Conservation (phyloP, 805 yeast species). For the Spathaspora hagerdaliae region DNA sequence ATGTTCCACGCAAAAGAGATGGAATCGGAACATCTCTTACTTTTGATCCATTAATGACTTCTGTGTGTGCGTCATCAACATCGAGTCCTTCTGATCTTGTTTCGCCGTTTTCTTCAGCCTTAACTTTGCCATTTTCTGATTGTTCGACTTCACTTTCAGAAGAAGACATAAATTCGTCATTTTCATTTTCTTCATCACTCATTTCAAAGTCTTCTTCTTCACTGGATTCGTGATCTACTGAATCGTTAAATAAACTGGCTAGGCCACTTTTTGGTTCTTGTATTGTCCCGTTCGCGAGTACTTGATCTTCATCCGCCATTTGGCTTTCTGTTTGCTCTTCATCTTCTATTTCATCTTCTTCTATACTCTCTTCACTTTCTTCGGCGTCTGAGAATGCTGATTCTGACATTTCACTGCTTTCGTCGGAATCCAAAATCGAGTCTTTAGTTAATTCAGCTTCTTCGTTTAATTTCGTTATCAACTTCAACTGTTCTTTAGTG, state of each 20-base stretch:
- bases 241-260: slow-evolving; percentile 9
- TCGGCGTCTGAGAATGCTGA: slow-evolving; percentile 4
- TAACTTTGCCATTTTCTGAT: slow-evolving; percentile 7
- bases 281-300: neutral
- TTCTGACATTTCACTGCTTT: slow-evolving; percentile 1
- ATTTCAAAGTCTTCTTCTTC: slow-evolving; percentile 8
- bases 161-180: slow-evolving; percentile 5
- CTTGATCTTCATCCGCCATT: neutral
- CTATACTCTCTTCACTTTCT: neutral
- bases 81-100: slow-evolving; percentile 3
- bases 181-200: slow-evolving; percentile 5
- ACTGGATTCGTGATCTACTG: slow-evolving; percentile 12
- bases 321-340: neutral
- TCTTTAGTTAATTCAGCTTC: slow-evolving; percentile 7
- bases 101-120: slow-evolving; percentile 14
- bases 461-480: slow-evolving; percentile 20
- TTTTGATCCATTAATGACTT: slow-evolving; percentile 38
- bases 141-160: slow-evolving; percentile 3
- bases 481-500: slow-evolving; percentile 27
- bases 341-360: slow-evolving; percentile 1
- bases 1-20: slow-evolving; percentile 67
- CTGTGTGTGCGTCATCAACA: slow-evolving; percentile 16
- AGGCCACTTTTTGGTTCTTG: slow-evolving; percentile 1
- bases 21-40: slow-evolving; percentile 74
- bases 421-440: slow-evolving; percentile 7